Conservation (phyloP, 768 basidiomycete genomes). For the Phanerodontia chrysosporium region DNA sequence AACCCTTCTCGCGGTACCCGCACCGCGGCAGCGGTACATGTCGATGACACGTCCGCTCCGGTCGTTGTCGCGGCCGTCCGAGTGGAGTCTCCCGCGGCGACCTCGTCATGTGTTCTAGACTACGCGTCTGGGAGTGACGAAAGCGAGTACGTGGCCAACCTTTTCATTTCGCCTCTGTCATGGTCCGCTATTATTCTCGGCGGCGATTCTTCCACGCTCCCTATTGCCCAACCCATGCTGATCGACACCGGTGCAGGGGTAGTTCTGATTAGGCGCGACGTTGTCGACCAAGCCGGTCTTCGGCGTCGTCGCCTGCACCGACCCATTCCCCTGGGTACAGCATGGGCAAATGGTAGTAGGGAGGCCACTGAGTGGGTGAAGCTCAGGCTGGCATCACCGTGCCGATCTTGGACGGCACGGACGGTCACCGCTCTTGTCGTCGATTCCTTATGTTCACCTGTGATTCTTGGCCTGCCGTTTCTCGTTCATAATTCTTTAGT, state of each 20-base stretch:
- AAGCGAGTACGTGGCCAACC: neutral
- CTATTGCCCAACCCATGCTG: neutral
- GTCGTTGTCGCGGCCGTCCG: neutral
- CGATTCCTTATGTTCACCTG: neutral
- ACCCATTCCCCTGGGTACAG: too few species aligned
- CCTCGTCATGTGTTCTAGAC: neutral
- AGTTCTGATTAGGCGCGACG: neutral
- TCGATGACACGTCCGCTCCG: neutral
- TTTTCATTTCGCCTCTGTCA: neutral
- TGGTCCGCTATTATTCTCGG: neutral
- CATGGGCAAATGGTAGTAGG: neutral
- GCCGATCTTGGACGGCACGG: neutral
- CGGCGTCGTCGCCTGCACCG: neutral
- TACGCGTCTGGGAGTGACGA: neutral
- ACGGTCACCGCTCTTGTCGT: neutral
- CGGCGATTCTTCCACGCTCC: neutral
- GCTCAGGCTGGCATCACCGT: neutral
- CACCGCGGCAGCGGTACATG: neutral
- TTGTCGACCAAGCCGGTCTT: neutral
- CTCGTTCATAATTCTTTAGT: neutral
- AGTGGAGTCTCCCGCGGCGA: neutral
- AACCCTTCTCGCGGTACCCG: too few species aligned
- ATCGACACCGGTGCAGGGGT: slow-evolving; percentile 1
- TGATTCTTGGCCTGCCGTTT: neutral
- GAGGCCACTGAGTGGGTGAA: neutral